Evolutionary conservation across 345 rosid genomes (phyloP), one percentile per base, ranked within the genome.

Genomic region (Ailanthus altissimus): DNA sequence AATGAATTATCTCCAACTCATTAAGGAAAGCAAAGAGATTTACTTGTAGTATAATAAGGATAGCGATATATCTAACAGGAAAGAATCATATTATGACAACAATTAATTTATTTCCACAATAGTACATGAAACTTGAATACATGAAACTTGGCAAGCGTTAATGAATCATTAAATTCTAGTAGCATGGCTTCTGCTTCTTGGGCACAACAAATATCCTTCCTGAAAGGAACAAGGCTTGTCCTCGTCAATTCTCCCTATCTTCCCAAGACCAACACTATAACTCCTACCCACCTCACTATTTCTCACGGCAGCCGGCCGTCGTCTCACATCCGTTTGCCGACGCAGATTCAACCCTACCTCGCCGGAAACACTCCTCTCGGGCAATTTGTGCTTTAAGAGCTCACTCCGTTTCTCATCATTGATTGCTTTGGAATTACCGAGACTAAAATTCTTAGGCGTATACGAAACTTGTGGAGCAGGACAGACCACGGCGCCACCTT

Each of bases 171-270:
- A 32, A 32, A 32, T 32, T 32, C 18, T 32, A 14, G 23, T 69
- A 0, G 75, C 80, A 0, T 67, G 47, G n/a, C 64, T 80, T 75
- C 66, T 69, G 28, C 79, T 76, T 68, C 59, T 69, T 8, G 60
- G 54, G 63, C 38, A 75, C 63, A 72, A 12, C 75, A 72, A 20
- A 40, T 63, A 32, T 32, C 3, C 77, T 16, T 82, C 88, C 82
- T 78, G 82, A 16, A 85, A 86, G 8, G 75, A 74, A 76, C 88
- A 85, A 67, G 90, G 72, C 73, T 56, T 70, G 43, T 83, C 84
- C 70, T 86, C 90, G 13, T 88, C 87, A 64, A 86, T 86, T 69
- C 79, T 81, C 40, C 90, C 88, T 15, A 88, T 82, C 81, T 75
- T 83, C 54, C 92, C 92, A 0, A 88, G 8, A 61, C 87, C 88